phyloP scores from a whole-genome alignment of 768 basidiomycete genomes.

The Naganishia friedmannii region DNA sequence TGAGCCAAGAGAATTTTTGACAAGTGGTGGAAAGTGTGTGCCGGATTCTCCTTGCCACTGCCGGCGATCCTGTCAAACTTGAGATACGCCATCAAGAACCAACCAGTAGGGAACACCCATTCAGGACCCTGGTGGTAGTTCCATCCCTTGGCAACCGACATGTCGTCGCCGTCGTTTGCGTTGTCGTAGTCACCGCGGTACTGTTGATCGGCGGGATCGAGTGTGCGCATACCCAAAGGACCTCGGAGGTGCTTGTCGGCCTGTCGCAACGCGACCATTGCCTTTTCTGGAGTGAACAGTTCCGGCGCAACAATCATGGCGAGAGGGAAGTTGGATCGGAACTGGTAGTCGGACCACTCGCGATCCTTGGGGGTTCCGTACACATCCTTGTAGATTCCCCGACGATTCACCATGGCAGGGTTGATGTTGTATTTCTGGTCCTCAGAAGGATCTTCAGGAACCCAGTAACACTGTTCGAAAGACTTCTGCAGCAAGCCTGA shows the following conservation, averaged over 20 bases:
- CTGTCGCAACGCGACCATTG: conserved; percentile 72
- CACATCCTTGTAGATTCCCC: conserved; percentile 98
- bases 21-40: conserved; percentile 73
- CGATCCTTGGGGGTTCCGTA: conserved; percentile 80
- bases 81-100: conserved; percentile 89
- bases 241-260: conserved; percentile 76
- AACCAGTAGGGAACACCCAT: conserved; percentile 94
- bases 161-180: conserved; percentile 81
- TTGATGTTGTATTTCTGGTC: conserved; percentile 72
- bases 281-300: conserved; percentile 76
- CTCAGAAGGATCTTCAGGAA: conserved; percentile 73
- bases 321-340: conserved; percentile 87
- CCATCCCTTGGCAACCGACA: conserved; percentile 80
- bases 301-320: conserved; percentile 98
- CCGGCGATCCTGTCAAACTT: conserved; percentile 75
- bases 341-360: conserved; percentile 97
- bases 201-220: conserved; percentile 80
- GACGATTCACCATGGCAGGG: conserved; percentile 69
- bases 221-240: conserved; percentile 93
- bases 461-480: conserved; percentile 87
- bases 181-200: conserved; percentile 93
- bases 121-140: conserved; percentile 83
- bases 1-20: conserved; percentile 69
- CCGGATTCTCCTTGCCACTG: conserved; percentile 67
- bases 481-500: conserved; percentile 73